phyloP scores from a whole-genome alignment of 352 stramenopile species.

The Plasmopara viticola region DNA sequence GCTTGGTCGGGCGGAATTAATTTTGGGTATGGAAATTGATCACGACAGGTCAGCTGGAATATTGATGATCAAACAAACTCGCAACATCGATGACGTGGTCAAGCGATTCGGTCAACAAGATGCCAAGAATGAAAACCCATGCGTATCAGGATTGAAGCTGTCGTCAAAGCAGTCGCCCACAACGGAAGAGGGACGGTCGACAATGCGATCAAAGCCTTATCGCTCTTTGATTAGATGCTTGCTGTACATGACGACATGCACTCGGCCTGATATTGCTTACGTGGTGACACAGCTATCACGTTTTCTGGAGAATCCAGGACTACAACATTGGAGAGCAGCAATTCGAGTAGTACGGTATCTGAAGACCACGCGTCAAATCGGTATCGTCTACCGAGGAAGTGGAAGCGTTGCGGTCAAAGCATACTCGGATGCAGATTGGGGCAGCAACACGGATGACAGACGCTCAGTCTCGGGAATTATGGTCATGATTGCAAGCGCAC shows the following conservation, averaged over 20 bases:
- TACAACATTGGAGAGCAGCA: background rate
- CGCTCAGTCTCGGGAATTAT: background rate
- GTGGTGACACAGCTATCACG: background rate
- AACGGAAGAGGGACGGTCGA: background rate
- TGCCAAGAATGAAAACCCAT: background rate
- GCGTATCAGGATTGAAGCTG: background rate
- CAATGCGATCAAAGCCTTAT: background rate
- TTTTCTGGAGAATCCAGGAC: background rate
- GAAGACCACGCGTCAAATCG: background rate
- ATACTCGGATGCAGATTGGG: background rate
- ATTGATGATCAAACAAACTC: conserved; percentile 1
- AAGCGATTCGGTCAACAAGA: background rate
- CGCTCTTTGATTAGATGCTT: background rate
- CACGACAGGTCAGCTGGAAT: background rate
- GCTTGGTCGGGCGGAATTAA: background rate
- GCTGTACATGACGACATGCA: background rate
- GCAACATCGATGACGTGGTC: background rate
- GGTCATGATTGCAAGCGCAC: background rate
- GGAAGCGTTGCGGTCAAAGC: background rate
- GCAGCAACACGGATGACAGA: background rate
- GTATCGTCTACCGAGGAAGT: background rate
- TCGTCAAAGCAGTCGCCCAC: background rate
- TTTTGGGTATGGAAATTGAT: background rate
- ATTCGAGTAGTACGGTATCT: background rate
- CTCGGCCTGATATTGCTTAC: background rate